phyloP scores from a whole-genome alignment of 2,329 filamentous ascomycete genomes.

The Penicillium sp. region DNA sequence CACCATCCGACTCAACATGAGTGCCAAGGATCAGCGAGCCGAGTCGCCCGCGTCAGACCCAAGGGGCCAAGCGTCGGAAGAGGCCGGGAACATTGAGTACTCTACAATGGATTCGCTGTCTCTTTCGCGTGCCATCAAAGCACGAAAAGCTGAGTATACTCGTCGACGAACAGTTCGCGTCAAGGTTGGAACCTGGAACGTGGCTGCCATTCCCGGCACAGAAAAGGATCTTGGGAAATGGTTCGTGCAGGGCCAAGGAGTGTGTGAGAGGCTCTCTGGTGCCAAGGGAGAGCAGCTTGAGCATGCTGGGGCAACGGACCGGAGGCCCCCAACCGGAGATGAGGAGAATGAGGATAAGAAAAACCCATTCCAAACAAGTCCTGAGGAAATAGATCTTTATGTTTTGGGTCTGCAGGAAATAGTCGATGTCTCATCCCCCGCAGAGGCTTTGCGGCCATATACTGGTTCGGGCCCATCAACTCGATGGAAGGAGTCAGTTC shows the following conservation, averaged over 20 bases:
- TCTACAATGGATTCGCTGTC: slow-evolving; percentile 37
- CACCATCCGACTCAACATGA: slow-evolving; percentile 8
- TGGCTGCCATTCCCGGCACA: slow-evolving; percentile 77
- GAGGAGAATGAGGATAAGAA: slow-evolving; percentile 49
- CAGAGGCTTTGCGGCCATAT: slow-evolving; percentile 75
- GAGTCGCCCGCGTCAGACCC: slow-evolving; percentile 15
- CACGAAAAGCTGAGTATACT: slow-evolving; percentile 76
- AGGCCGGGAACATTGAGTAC: slow-evolving; percentile 15
- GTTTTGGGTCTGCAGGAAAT: slow-evolving; percentile 90
- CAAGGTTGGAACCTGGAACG: slow-evolving; percentile 95
- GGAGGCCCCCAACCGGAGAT: slow-evolving; percentile 6
- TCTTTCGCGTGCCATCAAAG: slow-evolving; percentile 62
- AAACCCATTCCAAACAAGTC: slow-evolving; percentile 37
- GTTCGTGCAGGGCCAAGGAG: slow-evolving; percentile 77
- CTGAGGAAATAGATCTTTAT: slow-evolving; percentile 78
- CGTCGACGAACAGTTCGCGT: slow-evolving; percentile 72
- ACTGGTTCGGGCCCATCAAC: slow-evolving; percentile 68
- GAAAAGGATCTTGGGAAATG: slow-evolving; percentile 85
- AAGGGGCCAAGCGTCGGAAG: slow-evolving; percentile 12
- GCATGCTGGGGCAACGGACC: slow-evolving; percentile 21
- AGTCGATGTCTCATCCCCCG: slow-evolving; percentile 76
- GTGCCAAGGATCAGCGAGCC: slow-evolving; percentile 2
- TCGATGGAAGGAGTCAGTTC: slow-evolving; percentile 78
- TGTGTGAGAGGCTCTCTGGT: slow-evolving; percentile 63
- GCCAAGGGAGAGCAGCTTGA: slow-evolving; percentile 32